Base-by-base conservation (phyloP, 768 basidiomycete species). In the Tricholoma terreum region DNA sequence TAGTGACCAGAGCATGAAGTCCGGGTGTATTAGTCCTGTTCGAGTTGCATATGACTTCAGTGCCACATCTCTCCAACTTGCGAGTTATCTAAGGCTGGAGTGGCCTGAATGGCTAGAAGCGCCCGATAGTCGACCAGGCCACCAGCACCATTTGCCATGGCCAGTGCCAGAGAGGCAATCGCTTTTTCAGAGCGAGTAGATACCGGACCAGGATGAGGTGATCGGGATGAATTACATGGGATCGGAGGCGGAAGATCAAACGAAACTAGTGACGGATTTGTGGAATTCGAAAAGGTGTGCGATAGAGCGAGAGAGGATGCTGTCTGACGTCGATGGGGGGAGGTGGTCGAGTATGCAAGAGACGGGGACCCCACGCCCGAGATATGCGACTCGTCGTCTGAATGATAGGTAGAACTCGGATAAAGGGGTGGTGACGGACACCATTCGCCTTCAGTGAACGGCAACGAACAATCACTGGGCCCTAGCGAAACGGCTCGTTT, bases 111-210 rank as follows among this genome's bases (percentile, higher is more conserved):
- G 31, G 71, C 70, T 55, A 74, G 75, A 34, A 83, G 71, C 1
- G 80, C 77, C 53, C 74, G 72, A 55, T 86, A 86, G 63, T 87
- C 85, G 52, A 76, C 77, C 36, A 87, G 65, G 24, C 83, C 78
- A 5, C 81, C 84, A 9, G 84, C 84, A 40, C 85, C 86, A 58
- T 80, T 86, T 11, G 85, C 85, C 72, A 87, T 77, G 15, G 83
- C 84, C 2, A 87, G 69, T 31, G 74, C 76, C 30, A 86, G 75
- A 15, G 82, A 83, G 15, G 84, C 84, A 50, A 86, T 75, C 14
- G 81, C 82, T 63, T 84, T 85, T 61, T 86, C 84, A 17, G 82
- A 72, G 34, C 74, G 76, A 43, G 82, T 77, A 10, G 82, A 68
- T 17, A 73, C 59, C n/a, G 65, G 8, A 61, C 66, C 24, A 64